Evolutionary conservation across 2,329 filamentous ascomycete genomes (phyloP).

Genomic region (Aureobasidium sp.): DNA sequence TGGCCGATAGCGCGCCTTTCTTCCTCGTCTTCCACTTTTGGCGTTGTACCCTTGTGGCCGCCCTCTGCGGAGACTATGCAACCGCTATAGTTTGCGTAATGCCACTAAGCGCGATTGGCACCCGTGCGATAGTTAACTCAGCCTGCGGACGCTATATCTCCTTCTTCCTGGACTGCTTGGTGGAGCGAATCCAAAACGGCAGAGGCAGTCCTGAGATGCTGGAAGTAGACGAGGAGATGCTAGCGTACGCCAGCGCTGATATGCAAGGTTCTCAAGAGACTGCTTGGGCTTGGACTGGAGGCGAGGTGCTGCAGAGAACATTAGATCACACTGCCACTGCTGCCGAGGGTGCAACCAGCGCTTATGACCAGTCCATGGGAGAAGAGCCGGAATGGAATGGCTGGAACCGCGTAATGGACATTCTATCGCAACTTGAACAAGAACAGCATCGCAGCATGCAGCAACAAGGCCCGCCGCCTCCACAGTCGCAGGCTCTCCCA

Average conservation of each 20-base stretch:
- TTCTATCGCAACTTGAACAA: conserved; percentile 50
- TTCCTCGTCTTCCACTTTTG: conserved; percentile 79
- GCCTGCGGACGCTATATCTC: conserved; percentile 74
- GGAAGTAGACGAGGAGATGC: conserved; percentile 73
- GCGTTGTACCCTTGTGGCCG: conserved; percentile 73
- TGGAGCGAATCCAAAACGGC: conserved; percentile 46
- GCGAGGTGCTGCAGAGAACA: conserved; percentile 34
- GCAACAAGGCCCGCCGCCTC: neutral
- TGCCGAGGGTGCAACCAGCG: neutral
- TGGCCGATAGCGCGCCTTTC: conserved; percentile 63
- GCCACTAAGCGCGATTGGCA: conserved; percentile 62
- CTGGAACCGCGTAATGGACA: conserved; percentile 67
- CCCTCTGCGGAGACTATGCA: conserved; percentile 66
- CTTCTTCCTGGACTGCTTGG: conserved; percentile 69
- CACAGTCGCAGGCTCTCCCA: neutral
- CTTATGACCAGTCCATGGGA: conserved; percentile 21
- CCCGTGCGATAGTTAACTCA: conserved; percentile 63
- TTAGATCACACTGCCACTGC: conserved; percentile 19
- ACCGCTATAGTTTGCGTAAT: conserved; percentile 67
- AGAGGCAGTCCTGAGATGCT: conserved; percentile 34
- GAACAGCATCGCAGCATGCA: conserved; percentile 29
- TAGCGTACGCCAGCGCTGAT: conserved; percentile 81
- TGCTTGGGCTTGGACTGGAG: conserved; percentile 70
- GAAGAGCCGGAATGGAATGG: conserved; percentile 65
- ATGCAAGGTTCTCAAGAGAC: conserved; percentile 71